These are phyloP conservation scores for Botrytis hyacinthi DNA, from an alignment of 2,329 filamentous ascomycete genomes.

Conservation along the genomic window DNA sequence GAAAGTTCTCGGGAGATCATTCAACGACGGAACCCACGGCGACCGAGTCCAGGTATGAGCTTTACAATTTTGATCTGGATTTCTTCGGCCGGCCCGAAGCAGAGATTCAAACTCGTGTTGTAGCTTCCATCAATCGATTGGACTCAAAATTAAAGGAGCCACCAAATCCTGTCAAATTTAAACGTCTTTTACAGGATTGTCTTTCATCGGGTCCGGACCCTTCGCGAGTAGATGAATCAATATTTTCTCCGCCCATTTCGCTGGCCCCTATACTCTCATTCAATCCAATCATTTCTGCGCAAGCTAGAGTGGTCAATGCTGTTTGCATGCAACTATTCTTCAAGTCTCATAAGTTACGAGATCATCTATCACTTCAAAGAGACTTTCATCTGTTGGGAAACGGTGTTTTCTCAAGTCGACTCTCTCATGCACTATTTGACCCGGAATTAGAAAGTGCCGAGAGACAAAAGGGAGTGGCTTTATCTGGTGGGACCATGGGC, in stretches of 20 bases:
- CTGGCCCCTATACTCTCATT: slow-evolving; percentile 70
- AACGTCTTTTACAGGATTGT: slow-evolving; percentile 29
- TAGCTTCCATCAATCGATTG: slow-evolving; percentile 51
- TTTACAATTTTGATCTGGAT: slow-evolving; percentile 31
- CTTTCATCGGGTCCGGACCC: slow-evolving; percentile 23
- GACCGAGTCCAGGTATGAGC: not conserved
- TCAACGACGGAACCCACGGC: not conserved
- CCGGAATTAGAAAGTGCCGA: slow-evolving; percentile 79
- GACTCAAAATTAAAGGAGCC: slow-evolving; percentile 41
- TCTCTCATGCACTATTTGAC: slow-evolving; percentile 83
- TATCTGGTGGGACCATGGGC: slow-evolving; percentile 72
- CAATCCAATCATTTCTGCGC: slow-evolving; percentile 67
- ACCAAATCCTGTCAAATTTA: slow-evolving; percentile 28
- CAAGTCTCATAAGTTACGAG: slow-evolving; percentile 64
- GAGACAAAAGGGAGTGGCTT: slow-evolving; percentile 64
- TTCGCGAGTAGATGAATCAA: slow-evolving; percentile 23
- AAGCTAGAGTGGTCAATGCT: slow-evolving; percentile 74
- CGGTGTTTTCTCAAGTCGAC: slow-evolving; percentile 74
- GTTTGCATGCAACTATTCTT: slow-evolving; percentile 78
- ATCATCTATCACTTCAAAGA: slow-evolving; percentile 72
- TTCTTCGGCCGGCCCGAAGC: slow-evolving; percentile 50
- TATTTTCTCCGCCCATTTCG: slow-evolving; percentile 40
- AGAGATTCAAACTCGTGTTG: slow-evolving; percentile 49
- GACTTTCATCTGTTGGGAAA: slow-evolving; percentile 83
- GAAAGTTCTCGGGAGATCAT: not conserved